Conservation (phyloP, 306 rosid genomes). For the Myrica gale region DNA sequence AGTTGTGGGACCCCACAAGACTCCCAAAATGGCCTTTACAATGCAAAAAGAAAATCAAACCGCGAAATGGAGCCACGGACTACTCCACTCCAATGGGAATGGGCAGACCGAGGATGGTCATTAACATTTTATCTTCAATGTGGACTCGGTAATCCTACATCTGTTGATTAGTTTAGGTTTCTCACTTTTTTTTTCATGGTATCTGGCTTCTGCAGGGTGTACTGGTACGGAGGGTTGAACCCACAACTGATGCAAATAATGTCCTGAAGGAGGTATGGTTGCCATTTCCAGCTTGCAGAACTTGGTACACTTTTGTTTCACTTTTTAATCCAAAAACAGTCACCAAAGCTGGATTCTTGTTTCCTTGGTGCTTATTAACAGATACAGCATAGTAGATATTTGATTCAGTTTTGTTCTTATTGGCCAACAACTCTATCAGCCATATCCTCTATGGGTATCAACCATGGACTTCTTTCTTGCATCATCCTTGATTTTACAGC, state of each 20-base stretch:
- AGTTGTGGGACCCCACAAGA: no score
- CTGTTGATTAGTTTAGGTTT: constrained; percentile 16
- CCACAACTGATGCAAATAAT: constrained; percentile 83
- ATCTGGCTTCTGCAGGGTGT: constrained; percentile 66
- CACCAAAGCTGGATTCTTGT: constrained; percentile 6
- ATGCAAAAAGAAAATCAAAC: no score
- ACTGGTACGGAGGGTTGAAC: constrained; percentile 87
- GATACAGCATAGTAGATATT: constrained; percentile 15
- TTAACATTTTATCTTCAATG: not conserved
- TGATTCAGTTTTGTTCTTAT: constrained; percentile 7
- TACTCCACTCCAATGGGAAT: no score
- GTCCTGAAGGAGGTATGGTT: constrained; percentile 78
- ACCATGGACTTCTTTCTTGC: constrained; percentile 11
- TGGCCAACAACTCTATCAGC: not conserved
- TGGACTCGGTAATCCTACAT: constrained; percentile 14
- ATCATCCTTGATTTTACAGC: constrained; percentile 18
- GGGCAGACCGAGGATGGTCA: no score
- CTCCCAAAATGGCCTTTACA: no score
- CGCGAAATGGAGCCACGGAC: no score
- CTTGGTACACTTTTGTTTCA: constrained; percentile 20
- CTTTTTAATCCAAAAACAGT: constrained; percentile 8
- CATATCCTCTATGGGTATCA: not conserved
- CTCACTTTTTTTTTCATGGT: constrained; percentile 17
- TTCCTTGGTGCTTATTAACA: constrained; percentile 20
- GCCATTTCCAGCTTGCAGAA: constrained; percentile 19